A percentile compares a stretch with the other conserved stretches of the same genome.
These are phyloP conservation scores for Metarhizium rileyi DNA, from an alignment of 2,329 filamentous ascomycete genomes.

Conservation along the genomic window DNA sequence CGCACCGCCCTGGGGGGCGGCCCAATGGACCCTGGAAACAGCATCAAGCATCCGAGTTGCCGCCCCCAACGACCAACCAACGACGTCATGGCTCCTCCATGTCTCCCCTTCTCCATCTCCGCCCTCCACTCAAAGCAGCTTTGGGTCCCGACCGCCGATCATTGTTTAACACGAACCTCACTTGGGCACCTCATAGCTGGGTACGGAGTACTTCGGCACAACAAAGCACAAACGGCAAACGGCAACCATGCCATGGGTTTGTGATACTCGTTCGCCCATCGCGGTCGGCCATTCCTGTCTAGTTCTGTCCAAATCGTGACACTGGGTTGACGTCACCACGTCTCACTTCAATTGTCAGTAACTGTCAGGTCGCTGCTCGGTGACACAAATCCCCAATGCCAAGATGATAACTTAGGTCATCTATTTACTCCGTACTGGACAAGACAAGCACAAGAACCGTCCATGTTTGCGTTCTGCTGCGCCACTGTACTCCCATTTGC, in stretches of 20 bases:
- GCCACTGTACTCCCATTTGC: not conserved
- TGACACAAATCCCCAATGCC: too few species aligned
- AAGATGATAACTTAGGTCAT: too few species aligned
- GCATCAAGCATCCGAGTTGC: not conserved
- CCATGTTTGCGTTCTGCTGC: not conserved
- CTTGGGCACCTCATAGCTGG: too few species aligned
- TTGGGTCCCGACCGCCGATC: not conserved
- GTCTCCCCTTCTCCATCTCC: not conserved
- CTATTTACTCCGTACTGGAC: too few species aligned
- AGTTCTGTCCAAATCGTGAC: not conserved
- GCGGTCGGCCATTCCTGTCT: not conserved
- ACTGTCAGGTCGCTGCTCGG: too few species aligned
- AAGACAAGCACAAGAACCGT: too few species aligned
- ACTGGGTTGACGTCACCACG: not conserved
- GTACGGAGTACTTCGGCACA: not conserved
- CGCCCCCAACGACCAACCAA: not conserved
- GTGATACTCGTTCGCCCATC: not conserved
- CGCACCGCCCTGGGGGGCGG: too few species aligned
- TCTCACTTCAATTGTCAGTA: too few species aligned
- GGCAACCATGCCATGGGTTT: not conserved
- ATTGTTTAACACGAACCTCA: not conserved
- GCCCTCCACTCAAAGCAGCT: not conserved
- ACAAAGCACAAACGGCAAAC: not conserved
- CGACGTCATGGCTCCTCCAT: constrained; percentile 2
- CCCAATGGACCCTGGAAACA: not conserved